Evolutionary conservation across 164 flowering plant genomes (phyloP), one percentile per base, ranked within the genome.

Genomic region (Berberis thunbergii): DNA sequence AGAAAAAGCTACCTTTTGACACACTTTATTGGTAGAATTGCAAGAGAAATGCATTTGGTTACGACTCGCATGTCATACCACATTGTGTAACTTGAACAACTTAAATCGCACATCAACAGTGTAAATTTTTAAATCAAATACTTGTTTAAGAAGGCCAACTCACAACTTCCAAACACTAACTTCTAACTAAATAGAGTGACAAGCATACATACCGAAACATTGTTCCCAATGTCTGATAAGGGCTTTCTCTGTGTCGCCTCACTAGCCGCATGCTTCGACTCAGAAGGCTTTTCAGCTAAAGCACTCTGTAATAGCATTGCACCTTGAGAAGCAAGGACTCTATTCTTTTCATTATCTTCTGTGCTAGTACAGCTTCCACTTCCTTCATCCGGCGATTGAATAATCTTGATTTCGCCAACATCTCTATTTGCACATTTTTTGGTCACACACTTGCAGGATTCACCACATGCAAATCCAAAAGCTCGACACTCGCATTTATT

Each of bases 151-250:
- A 46, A 46, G 8, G 4, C 8, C 49, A 46, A 46, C 8, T 46
- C 49, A 4, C 4, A 4, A 8, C 6, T 46, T 46, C n/a, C 54
- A 52, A 11, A 11, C 6, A 55, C 40, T n/a, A 55, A 55, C 38
- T 39, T 6, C 39, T 13, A 38, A 52, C 4, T 48, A 48, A 48
- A 26, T 26, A 26, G 3, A 12, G 1, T 3, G 13, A 12, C 6
- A n/a, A 57, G 12, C 5, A 48, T 58, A 52, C 72, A 12, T 80
- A 91, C 91, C 84, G 49, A n/a, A 7, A 80, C 82, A 70, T 95
- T 92, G 73, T 95, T 95, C 6, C 98, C 99, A 59, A 95, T 91
- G 76, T 95, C 98, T 10, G 96, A 76, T 55, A 95, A 70, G 12
- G 99, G 84, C 75, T 76, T 88, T 75, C 98, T 80, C 56, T 55